phyloP scores from a whole-genome alignment of 2,329 filamentous ascomycete species.

The Alternaria hordeiaustralica region DNA sequence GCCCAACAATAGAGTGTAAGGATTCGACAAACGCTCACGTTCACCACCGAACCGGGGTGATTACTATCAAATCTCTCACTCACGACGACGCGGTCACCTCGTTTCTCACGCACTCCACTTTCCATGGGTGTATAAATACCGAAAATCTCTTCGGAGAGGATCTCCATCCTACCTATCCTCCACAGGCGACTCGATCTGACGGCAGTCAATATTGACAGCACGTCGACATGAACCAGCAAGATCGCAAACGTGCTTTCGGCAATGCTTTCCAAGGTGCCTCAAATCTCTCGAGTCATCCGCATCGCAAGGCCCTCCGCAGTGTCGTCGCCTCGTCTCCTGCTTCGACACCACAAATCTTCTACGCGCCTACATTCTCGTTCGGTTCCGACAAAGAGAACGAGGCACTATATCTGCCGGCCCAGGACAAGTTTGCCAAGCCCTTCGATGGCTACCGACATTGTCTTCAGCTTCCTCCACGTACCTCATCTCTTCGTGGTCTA shows the following conservation, averaged over 20 bases:
- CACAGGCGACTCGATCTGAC: neutral
- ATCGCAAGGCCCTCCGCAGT: constrained; percentile 2
- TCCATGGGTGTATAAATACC: neutral
- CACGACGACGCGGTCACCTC: neutral
- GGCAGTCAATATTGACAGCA: neutral
- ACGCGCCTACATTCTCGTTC: neutral
- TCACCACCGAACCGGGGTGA: neutral
- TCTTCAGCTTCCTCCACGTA: neutral
- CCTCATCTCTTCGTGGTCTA: neutral
- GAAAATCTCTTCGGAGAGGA: neutral
- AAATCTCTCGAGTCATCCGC: neutral
- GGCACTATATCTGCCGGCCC: neutral
- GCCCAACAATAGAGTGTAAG: neutral
- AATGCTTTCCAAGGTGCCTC: constrained; percentile 16
- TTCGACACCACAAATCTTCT: neutral
- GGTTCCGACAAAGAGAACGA: constrained; percentile 11
- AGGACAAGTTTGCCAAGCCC: neutral
- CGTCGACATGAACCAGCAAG: constrained; percentile 3
- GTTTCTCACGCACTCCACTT: neutral
- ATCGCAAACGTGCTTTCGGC: constrained; percentile 26
- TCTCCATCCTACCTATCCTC: neutral
- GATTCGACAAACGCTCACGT: neutral
- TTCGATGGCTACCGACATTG: no score
- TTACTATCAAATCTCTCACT: neutral
- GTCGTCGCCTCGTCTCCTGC: neutral